phyloP scores from a whole-genome alignment of 78 protist species.

The Chrysochromulina tobinii region DNA sequence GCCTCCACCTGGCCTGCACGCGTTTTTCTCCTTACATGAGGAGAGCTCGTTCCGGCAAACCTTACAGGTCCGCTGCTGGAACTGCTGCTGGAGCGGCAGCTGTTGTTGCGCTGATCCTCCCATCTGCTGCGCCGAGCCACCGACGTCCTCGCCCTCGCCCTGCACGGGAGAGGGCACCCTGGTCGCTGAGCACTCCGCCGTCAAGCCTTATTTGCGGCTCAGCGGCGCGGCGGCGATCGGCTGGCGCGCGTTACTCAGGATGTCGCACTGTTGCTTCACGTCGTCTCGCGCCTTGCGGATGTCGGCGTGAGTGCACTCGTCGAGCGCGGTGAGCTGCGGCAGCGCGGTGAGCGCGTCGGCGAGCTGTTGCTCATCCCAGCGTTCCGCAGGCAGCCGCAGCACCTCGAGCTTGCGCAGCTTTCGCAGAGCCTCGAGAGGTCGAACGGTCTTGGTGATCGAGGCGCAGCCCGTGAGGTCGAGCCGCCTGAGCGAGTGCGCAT shows the following conservation, averaged over 20 bases:
- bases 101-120: too few species aligned
- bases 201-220: too few species aligned
- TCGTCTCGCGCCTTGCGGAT: background rate
- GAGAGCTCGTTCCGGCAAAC: too few species aligned
- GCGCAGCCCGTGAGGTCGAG: conserved; percentile 5
- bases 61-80: too few species aligned
- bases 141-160: too few species aligned
- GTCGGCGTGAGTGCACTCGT: background rate
- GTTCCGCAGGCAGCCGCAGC: background rate
- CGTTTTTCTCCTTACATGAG: too few species aligned
- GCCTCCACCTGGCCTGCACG: too few species aligned
- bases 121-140: too few species aligned
- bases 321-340: background rate
- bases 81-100: too few species aligned
- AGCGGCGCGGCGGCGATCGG: too few species aligned
- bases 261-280: background rate
- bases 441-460: background rate
- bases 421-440: background rate
- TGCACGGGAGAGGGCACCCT: too few species aligned
- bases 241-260: background rate
- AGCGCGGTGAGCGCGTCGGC: background rate
- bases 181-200: too few species aligned
- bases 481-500: background rate
- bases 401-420: background rate
- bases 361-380: background rate